Evolutionary conservation across 1,139 yeast species (phyloP).

Genomic region (Blastobotrys buckinghamii): DNA sequence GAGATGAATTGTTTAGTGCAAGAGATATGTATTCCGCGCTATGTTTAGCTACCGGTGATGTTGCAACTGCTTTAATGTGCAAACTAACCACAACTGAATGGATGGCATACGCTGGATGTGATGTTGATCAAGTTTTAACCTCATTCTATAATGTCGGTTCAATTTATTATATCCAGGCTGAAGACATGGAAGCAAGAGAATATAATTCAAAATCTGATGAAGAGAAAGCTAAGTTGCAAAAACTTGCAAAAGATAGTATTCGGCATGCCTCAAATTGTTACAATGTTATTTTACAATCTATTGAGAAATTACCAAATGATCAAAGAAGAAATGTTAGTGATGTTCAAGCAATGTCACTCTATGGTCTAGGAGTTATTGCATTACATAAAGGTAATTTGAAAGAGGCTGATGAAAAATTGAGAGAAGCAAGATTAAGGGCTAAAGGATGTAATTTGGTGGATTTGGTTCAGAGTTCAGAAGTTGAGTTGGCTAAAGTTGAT

Average conservation of each 20-base stretch:
- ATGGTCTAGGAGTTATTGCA: slow-evolving; percentile 77
- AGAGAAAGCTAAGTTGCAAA: slow-evolving; percentile 8
- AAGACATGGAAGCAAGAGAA: slow-evolving; percentile 53
- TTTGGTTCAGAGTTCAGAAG: slow-evolving; percentile 58
- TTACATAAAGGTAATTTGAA: slow-evolving; percentile 51
- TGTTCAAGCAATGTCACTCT: slow-evolving; percentile 72
- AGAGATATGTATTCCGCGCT: slow-evolving; percentile 65
- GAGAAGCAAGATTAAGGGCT: slow-evolving; percentile 70
- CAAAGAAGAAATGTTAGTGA: slow-evolving; percentile 47
- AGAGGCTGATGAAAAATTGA: slow-evolving; percentile 54
- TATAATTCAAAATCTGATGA: slow-evolving; percentile 26
- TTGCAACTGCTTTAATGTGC: slow-evolving; percentile 54
- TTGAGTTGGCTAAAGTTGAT: slow-evolving; percentile 51
- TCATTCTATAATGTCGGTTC: slow-evolving; percentile 69
- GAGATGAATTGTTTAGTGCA: slow-evolving; percentile 69
- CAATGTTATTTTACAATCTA: slow-evolving; percentile 43
- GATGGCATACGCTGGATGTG: slow-evolving; percentile 68
- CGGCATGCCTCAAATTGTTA: slow-evolving; percentile 22
- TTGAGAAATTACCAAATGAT: slow-evolving; percentile 45
- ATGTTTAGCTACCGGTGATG: slow-evolving; percentile 61
- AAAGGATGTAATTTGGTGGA: slow-evolving; percentile 61
- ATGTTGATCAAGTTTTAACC: slow-evolving; percentile 57
- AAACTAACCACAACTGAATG: slow-evolving; percentile 64
- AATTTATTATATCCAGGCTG: slow-evolving; percentile 63
- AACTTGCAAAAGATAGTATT: slow-evolving; percentile 22